Evolutionary conservation across 164 flowering plant species (phyloP).

Genomic region (Tetracentron sinense): DNA sequence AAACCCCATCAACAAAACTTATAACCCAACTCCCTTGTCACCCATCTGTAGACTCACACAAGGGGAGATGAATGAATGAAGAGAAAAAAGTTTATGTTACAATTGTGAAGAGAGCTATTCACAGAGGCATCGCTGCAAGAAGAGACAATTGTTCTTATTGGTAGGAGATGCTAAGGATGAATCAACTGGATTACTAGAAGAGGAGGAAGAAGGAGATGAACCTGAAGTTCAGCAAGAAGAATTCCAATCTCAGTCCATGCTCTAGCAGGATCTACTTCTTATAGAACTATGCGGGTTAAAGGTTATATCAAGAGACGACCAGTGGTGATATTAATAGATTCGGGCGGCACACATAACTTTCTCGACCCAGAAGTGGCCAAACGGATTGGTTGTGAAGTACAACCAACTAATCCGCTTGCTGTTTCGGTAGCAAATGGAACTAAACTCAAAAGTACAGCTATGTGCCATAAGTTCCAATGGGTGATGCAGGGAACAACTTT

Average conservation of each 20-base stretch:
- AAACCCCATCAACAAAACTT: background rate
- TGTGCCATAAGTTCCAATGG: background rate
- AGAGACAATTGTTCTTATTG: background rate
- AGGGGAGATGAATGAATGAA: background rate
- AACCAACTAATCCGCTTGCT: background rate
- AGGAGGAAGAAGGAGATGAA: background rate
- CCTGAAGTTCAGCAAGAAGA: background rate
- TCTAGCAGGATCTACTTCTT: background rate
- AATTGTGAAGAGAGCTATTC: background rate
- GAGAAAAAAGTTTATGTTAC: background rate
- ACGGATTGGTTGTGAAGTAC: background rate
- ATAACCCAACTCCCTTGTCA: background rate
- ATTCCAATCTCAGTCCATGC: slow-evolving; percentile 3
- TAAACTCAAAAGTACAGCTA: background rate
- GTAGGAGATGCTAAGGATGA: background rate
- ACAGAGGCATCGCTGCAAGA: background rate
- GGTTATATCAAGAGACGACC: background rate
- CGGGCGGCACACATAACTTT: slow-evolving; percentile 1
- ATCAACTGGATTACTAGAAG: background rate
- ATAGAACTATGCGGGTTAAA: background rate
- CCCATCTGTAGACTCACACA: background rate
- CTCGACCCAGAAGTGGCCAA: background rate
- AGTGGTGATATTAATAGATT: background rate
- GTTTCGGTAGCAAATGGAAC: background rate
- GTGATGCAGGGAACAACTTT: background rate